Percentiles rank a stretch among this genome's conserved stretches.
Conservation (phyloP, 1,284 basidiomycete species). For the Cryptococcus deneoformans region DNA sequence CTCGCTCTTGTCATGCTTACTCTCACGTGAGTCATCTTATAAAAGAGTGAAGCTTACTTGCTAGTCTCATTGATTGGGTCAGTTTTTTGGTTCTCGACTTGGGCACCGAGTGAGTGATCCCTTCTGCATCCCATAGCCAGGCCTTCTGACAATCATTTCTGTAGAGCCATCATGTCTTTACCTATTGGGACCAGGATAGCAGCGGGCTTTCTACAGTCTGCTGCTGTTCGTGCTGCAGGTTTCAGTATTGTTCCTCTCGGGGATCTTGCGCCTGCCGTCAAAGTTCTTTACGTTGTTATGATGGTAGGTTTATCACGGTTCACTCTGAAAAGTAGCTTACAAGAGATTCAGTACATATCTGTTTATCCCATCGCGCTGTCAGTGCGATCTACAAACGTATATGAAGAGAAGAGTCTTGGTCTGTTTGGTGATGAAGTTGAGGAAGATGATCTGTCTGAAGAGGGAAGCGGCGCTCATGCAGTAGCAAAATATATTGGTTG, state of each 20-base stretch:
- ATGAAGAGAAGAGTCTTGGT: conserved; percentile 85
- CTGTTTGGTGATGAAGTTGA: conserved; percentile 60
- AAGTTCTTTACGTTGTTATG: conserved; percentile 85
- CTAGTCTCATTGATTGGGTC: conserved; percentile 76
- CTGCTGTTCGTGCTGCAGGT: conserved; percentile 81
- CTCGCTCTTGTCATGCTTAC: conserved; percentile 64
- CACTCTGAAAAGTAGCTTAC: neutral
- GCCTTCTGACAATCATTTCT: neutral
- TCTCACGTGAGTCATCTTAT: conserved; percentile 60
- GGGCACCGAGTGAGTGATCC: conserved; percentile 57
- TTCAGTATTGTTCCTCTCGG: conserved; percentile 72
- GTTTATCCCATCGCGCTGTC: conserved; percentile 60
- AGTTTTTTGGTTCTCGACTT: conserved; percentile 91
- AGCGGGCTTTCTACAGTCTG: conserved; percentile 66
- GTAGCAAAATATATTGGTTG: conserved; percentile 50
- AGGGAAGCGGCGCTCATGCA: conserved; percentile 46
- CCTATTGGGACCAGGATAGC: conserved; percentile 65
- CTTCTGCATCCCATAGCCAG: neutral
- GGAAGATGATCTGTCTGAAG: conserved; percentile 44
- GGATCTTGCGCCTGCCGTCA: conserved; percentile 72
- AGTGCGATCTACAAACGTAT: conserved; percentile 97
- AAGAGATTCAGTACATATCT: conserved; percentile 45
- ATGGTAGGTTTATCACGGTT: conserved; percentile 61
- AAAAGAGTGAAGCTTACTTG: neutral
- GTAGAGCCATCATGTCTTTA: conserved; percentile 61